Conservation (phyloP, 257 asterid species). For the Capsicum pubescens region DNA sequence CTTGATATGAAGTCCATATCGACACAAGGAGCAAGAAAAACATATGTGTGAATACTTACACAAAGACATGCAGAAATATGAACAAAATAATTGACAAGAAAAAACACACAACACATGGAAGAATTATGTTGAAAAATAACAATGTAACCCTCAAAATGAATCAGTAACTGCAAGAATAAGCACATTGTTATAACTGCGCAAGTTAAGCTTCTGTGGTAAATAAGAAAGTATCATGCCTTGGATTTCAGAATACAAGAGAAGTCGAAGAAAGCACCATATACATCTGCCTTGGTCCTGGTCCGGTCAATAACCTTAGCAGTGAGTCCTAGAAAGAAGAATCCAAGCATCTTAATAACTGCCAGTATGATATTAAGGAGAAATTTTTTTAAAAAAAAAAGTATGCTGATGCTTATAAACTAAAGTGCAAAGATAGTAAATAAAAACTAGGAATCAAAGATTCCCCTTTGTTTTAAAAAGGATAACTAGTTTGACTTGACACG, state of each 20-base stretch:
- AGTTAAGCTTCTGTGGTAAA: not conserved
- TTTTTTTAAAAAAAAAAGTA: not conserved
- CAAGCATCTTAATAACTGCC: constrained; percentile 25
- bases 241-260: constrained; percentile 80
- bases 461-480: too few species aligned
- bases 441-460: not conserved
- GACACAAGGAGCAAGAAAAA: constrained; percentile 4
- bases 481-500: too few species aligned
- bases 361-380: constrained; percentile 18
- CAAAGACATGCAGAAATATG: not conserved
- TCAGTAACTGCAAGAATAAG: not conserved
- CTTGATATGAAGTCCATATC: not conserved
- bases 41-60: not conserved
- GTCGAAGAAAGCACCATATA: constrained; percentile 89
- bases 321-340: constrained; percentile 62
- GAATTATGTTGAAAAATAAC: not conserved
- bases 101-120: not conserved
- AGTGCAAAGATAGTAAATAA: not conserved
- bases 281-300: constrained; percentile 80
- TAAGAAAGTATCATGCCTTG: constrained; percentile 61
- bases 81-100: not conserved
- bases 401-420: not conserved
- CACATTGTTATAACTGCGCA: not conserved
- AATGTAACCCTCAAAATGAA: not conserved
- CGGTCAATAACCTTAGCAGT: constrained; percentile 81